Evolutionary conservation across 805 yeast genomes (phyloP).

Genomic region (Saccharomycopsis sp.): DNA sequence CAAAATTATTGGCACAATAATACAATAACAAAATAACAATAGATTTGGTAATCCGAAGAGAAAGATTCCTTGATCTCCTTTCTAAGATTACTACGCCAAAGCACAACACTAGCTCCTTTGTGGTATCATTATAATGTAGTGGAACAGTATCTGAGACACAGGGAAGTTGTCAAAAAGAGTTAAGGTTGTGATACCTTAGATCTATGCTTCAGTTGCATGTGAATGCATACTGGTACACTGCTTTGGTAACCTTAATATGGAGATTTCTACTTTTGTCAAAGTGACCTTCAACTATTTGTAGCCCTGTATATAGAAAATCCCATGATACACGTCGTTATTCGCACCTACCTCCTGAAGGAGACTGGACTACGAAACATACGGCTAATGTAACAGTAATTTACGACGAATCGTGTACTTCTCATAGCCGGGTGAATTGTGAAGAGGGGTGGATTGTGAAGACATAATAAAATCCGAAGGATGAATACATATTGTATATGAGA

Average conservation of each 20-base stretch:
- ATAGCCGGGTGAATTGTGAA: too few species aligned
- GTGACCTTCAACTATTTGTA: neutral
- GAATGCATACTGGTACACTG: neutral
- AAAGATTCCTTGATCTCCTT: neutral
- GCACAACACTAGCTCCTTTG: neutral
- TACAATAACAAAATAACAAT: neutral
- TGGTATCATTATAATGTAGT: neutral
- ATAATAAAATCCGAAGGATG: too few species aligned
- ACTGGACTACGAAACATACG: neutral
- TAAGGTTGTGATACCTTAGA: neutral
- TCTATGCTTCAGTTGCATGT: neutral
- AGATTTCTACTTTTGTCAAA: neutral
- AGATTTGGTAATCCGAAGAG: neutral
- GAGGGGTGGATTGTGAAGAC: too few species aligned
- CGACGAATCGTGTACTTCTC: too few species aligned
- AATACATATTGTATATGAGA: too few species aligned
- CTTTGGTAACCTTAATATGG: neutral
- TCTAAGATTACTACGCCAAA: neutral
- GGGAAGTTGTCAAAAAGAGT: neutral
- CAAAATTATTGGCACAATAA: too few species aligned
- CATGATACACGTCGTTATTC: too few species aligned
- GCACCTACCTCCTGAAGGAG: neutral
- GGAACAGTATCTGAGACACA: neutral
- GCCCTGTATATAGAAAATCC: neutral
- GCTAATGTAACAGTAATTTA: neutral